Conservation (phyloP, 768 basidiomycete species). For the Kwoniella sp. region DNA sequence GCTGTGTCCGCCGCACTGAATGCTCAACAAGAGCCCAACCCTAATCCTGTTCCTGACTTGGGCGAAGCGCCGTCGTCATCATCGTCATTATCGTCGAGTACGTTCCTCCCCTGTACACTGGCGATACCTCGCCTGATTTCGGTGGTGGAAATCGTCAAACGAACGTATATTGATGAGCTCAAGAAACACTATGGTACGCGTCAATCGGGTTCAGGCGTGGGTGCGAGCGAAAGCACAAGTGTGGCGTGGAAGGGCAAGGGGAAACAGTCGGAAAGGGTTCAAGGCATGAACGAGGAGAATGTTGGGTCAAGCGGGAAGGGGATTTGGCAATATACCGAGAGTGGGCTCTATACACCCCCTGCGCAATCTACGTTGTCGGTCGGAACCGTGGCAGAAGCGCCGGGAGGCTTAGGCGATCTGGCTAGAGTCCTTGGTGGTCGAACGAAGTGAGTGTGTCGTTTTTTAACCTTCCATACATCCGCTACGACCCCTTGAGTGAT, state of each 20-base stretch:
- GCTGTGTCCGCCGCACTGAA: no score
- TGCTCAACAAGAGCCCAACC: no score
- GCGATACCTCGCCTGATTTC: conserved; percentile 69
- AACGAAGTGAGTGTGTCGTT: conserved; percentile 35
- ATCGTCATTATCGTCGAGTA: conserved; percentile 9
- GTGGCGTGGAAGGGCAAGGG: conserved; percentile 3
- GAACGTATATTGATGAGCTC: conserved; percentile 61
- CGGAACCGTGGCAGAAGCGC: conserved; percentile 8
- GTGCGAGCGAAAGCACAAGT: conserved; percentile 21
- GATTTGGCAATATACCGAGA: conserved; percentile 51
- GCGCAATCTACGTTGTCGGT: not conserved
- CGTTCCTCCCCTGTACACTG: conserved; percentile 40
- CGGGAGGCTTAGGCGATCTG: conserved; percentile 18
- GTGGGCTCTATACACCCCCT: conserved; percentile 26
- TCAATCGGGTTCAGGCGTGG: not conserved
- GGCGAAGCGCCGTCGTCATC: conserved; percentile 9
- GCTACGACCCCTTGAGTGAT: no score
- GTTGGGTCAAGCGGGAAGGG: conserved; percentile 26
- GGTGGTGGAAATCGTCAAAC: conserved; percentile 81
- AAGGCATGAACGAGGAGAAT: no score
- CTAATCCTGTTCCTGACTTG: not conserved
- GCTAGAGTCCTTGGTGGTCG: conserved; percentile 35
- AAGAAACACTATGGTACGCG: not conserved
- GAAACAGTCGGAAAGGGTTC: no score
- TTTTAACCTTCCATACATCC: no score